These are phyloP conservation scores for Podila epicladia DNA, from an alignment of 192 early-diverging fungal genomes.

Conservation along the genomic window DNA sequence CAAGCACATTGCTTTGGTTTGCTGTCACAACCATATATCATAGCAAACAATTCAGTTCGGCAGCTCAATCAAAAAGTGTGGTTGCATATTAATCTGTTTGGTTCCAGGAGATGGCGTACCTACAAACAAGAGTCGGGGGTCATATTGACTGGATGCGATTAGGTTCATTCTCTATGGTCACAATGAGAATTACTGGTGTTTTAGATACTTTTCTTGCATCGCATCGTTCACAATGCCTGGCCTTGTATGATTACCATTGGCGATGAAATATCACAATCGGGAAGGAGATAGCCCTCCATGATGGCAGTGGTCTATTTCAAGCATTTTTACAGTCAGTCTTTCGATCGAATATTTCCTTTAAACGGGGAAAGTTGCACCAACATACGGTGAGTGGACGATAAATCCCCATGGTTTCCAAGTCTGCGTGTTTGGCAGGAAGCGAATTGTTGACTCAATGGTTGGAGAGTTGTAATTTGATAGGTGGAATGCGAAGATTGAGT, in stretches of 20 bases:
- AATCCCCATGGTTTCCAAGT: conserved; percentile 15
- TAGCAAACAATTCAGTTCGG: background rate
- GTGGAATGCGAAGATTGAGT: background rate
- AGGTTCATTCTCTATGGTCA: conserved; percentile 57
- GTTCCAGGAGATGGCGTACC: conserved; percentile 27
- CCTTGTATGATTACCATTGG: conserved; percentile 12
- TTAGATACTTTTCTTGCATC: no score
- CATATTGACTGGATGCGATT: conserved; percentile 45
- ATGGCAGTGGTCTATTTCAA: conserved; percentile 34
- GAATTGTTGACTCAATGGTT: background rate
- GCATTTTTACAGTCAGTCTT: background rate
- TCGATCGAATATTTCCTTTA: background rate
- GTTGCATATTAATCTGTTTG: background rate
- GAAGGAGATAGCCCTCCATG: conserved; percentile 28
- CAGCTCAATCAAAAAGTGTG: background rate
- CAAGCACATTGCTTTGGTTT: conserved; percentile 28
- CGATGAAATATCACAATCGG: conserved; percentile 4
- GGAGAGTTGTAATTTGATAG: background rate
- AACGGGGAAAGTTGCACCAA: background rate
- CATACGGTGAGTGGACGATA: conserved; percentile 39
- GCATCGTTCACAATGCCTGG: no score
- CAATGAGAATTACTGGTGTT: no score
- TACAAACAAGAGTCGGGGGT: conserved; percentile 50
- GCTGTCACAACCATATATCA: conserved; percentile 15
- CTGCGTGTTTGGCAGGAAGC: no score